Base-by-base conservation (phyloP, 179 eudicot species). In the Silene noctiflora region DNA sequence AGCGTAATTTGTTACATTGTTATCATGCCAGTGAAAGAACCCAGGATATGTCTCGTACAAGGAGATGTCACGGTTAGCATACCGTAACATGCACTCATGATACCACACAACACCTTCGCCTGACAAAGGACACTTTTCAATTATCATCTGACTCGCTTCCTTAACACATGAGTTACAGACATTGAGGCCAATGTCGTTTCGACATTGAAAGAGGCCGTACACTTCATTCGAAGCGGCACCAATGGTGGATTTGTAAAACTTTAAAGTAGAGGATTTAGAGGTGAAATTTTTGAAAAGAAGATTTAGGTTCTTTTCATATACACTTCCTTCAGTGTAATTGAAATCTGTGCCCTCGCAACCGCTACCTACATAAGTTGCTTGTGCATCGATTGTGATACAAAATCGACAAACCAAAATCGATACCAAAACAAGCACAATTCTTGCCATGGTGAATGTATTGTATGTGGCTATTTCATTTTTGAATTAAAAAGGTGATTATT, bases 151-250 rank as follows among this genome's bases (percentile, higher is more conserved):
- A 0, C 71, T 31, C 7, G 82, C 80, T 0, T 24, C 67, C 9
- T 14, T 29, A 42, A 82, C 29, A 42, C 85, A 82, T 13, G 24
- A 7, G 10, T 22, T 59, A 39, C 85, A 82, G 4, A 72, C n/a
- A 6, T 76, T 75, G 1, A 7, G 62, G 35, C 72, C 58, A 1
- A 75, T 4, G 31, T 82, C 85, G 14, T 68, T 17, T 67, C 85
- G 71, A 6, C 85, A 82, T 66, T 78, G 81, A 68, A 39, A 82
- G 25, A 82, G 67, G 75, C 77, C 79, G 20, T 79, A 72, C 0
- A 79, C 71, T 76, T 71, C 22, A 55, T 79, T 12, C 0, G 78
- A 55, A 16, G 0, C 11, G 0, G 29, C 31, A 0, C 85, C 85
- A 1, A 16, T 51, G 0, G 82, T 79, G 27, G 17, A 16, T 16